Evolutionary conservation across 768 basidiomycete species (phyloP), one percentile per base, ranked within the genome.

Genomic region (Hirschioporus abietinus): DNA sequence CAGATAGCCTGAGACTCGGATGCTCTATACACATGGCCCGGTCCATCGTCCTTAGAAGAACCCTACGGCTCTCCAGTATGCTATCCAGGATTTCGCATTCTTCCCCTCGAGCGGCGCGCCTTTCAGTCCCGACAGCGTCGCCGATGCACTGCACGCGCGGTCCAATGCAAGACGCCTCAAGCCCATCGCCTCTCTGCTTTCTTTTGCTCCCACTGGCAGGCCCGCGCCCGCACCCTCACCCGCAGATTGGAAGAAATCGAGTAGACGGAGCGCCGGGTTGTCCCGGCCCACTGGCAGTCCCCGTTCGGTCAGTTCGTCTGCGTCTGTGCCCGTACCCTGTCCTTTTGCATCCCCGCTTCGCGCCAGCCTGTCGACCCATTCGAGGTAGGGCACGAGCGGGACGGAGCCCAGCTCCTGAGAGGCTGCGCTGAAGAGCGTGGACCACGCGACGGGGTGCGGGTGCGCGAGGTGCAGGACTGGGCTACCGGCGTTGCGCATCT

Each of bases 351-450:
- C 42, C 20, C 2, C 12, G 42, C 58, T 58, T 59, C 12, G 4
- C 20, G 42, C 12, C 15, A 61, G 30, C 23, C 23, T 6, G 24
- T 25, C 60, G 15, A 35, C 9, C 34, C 77, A 77, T 36, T 78
- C 74, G 6, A 58, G 25, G 35, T 76, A 78, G 7, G 76, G 71
- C 0, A 77, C 75, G n/a, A 76, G 65, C 58, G 76, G 73, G 18
- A 78, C 72, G 15, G 61, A 35, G n/a, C 74, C 73, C 18, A 78
- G 69, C 10, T 36, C 59, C 1, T 67, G 18, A 12, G 77, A 66
- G 34, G 76, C 36, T 7, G 63, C 61, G 25, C 17, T 26, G 20
- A 71, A 65, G 30, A 77, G 63, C 8, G 69, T 52, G 18, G 63
- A 63, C 75, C 75, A 77, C 6, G 69, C 59, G 34, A 74, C 72